Evolutionary conservation across 768 basidiomycete genomes (phyloP).

Genomic region (Sporobolomyces phaffii): DNA sequence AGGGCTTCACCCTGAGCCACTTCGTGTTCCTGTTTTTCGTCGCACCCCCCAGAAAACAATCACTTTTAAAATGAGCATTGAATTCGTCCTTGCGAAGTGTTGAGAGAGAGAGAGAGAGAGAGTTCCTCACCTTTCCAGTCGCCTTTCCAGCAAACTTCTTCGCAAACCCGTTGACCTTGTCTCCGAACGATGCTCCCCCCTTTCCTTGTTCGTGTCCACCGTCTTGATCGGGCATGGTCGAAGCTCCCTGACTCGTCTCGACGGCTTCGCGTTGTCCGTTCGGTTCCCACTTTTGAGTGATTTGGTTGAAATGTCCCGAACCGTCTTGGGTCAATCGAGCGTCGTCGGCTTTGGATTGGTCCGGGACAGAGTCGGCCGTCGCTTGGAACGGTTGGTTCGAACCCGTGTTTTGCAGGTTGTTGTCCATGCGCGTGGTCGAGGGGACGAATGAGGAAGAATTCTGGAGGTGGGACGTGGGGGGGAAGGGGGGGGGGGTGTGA

Average conservation of each 20-base stretch:
- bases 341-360: neutral
- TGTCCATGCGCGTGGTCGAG: neutral
- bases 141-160: slow-evolving; percentile 45
- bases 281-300: slow-evolving; percentile 14
- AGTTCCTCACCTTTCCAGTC: slow-evolving; percentile 56
- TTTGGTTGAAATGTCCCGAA: slow-evolving; percentile 15
- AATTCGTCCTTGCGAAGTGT: neutral
- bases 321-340: neutral
- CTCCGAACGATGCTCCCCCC: too few relatives aligned
- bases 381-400: slow-evolving; percentile 3
- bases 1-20: slow-evolving; percentile 8
- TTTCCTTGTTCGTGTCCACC: neutral
- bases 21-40: slow-evolving; percentile 42
- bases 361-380: neutral
- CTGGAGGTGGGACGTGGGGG: neutral
- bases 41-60: slow-evolving; percentile 75
- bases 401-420: slow-evolving; percentile 13
- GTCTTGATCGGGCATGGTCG: neutral
- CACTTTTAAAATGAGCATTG: slow-evolving; percentile 81
- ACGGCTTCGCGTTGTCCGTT: neutral
- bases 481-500: neutral
- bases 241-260: neutral
- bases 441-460: slow-evolving; percentile 6
- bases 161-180: slow-evolving; percentile 1
- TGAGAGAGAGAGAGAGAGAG: neutral